Percentiles rank a stretch among this genome's conserved stretches.
Evolutionary conservation across 441 rosid species (phyloP).

Genomic region (Pelargonium citronellum): DNA sequence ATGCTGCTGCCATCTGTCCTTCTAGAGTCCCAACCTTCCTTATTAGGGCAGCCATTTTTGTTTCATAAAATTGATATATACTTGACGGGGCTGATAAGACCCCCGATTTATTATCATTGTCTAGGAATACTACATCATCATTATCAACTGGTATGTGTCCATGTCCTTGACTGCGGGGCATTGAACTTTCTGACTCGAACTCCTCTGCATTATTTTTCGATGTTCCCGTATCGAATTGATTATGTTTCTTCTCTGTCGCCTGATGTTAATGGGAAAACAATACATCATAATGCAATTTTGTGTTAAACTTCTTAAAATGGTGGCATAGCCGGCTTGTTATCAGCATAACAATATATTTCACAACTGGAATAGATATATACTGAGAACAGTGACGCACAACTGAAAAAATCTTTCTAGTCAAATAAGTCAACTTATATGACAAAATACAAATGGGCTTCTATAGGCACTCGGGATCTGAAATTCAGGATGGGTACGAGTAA

Average conservation of each 20-base stretch:
- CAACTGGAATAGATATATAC: neutral
- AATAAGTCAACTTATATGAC: neutral
- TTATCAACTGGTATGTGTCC: constrained; percentile 38
- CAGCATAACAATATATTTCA: neutral
- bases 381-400: neutral
- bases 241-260: constrained; percentile 42
- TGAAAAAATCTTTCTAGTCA: neutral
- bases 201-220: constrained; percentile 46
- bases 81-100: constrained; percentile 46
- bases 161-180: constrained; percentile 32
- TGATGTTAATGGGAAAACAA: constrained; percentile 27
- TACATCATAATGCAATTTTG: neutral
- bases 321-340: neutral
- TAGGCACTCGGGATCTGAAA: neutral
- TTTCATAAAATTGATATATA: constrained; percentile 61
- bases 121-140: constrained; percentile 37
- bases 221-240: constrained; percentile 30
- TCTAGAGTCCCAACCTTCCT: constrained; percentile 69
- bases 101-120: constrained; percentile 43
- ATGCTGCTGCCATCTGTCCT: constrained; percentile 70
- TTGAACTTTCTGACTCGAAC: constrained; percentile 39
- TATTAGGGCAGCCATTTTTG: constrained; percentile 59
- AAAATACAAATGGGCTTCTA: neutral
- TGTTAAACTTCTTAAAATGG: neutral
- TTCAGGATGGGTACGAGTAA: neutral